phyloP scores from a whole-genome alignment of 306 rosid species.

The Astragalus membranaceus region DNA sequence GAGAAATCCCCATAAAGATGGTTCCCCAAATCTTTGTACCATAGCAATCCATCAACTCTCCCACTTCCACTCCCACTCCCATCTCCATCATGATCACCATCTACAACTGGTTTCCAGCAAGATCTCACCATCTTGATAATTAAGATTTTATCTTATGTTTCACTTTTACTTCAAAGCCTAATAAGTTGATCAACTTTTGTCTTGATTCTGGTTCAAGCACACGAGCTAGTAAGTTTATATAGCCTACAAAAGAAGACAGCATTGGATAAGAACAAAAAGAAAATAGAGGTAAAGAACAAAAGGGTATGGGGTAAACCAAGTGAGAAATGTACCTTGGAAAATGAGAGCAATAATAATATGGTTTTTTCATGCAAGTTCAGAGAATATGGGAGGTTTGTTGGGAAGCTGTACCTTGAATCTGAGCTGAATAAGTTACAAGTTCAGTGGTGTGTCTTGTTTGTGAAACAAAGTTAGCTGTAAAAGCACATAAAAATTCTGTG shows the following conservation, averaged over 20 bases:
- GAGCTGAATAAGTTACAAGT: slow-evolving; percentile 18
- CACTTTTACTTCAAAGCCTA: slow-evolving; percentile 19
- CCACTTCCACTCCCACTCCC: slow-evolving; percentile 35
- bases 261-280: slow-evolving; percentile 45
- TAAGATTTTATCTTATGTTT: not conserved
- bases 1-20: slow-evolving; percentile 80
- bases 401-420: slow-evolving; percentile 60
- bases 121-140: slow-evolving; percentile 56
- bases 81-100: slow-evolving; percentile 62
- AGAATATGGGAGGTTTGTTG: slow-evolving; percentile 56
- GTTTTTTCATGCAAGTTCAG: slow-evolving; percentile 47
- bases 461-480: slow-evolving; percentile 72
- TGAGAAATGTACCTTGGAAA: slow-evolving; percentile 47
- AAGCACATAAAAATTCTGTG: slow-evolving; percentile 39
- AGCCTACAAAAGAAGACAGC: slow-evolving; percentile 42
- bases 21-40: slow-evolving; percentile 85
- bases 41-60: slow-evolving; percentile 63
- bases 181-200: slow-evolving; percentile 15
- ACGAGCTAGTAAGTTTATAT: slow-evolving; percentile 26
- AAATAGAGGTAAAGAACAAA: slow-evolving; percentile 39
- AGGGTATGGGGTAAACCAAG: slow-evolving; percentile 58
- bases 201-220: slow-evolving; percentile 26
- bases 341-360: slow-evolving; percentile 33
- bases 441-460: slow-evolving; percentile 39
- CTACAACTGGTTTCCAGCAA: slow-evolving; percentile 65